phyloP scores from a whole-genome alignment of 192 early-diverging fungal species.

The Linnemannia hyalina region DNA sequence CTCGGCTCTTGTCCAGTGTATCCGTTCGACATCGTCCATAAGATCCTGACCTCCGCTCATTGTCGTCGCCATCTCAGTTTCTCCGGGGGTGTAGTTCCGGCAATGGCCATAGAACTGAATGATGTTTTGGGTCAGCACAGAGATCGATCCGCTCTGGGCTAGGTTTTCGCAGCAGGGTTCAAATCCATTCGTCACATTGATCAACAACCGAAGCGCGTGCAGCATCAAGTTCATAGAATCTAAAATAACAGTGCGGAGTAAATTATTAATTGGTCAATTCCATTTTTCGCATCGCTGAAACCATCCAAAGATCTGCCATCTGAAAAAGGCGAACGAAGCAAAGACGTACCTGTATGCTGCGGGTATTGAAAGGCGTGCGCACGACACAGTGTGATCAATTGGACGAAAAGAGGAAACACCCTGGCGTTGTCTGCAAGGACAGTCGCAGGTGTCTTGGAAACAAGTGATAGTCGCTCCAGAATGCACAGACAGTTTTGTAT shows the following conservation, averaged over 20 bases:
- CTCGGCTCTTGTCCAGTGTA: background rate
- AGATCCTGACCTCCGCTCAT: background rate
- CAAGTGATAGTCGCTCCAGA: conserved; percentile 35
- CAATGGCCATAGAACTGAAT: conserved; percentile 40
- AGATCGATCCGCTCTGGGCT: conserved; percentile 28
- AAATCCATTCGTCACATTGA: conserved; percentile 43
- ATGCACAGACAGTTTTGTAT: conserved; percentile 48
- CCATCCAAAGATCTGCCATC: too few species aligned
- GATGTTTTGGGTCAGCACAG: conserved; percentile 37
- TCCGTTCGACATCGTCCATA: background rate
- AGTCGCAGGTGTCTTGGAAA: conserved; percentile 14
- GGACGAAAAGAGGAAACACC: conserved; percentile 32
- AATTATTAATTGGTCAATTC: background rate
- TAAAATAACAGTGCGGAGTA: background rate
- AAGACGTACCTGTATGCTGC: conserved; percentile 25
- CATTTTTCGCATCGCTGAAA: background rate
- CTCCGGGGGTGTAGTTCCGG: conserved; percentile 23
- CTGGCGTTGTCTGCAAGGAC: conserved; percentile 11
- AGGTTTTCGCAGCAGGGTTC: conserved; percentile 39
- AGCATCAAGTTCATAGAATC: conserved; percentile 47
- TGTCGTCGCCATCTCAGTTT: background rate
- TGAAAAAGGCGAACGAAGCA: too few species aligned
- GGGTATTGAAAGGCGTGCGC: conserved; percentile 45
- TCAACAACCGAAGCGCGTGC: conserved; percentile 29
- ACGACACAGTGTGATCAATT: conserved; percentile 44